Evolutionary conservation across 352 stramenopile species (phyloP).

Genomic region (Globisporangium uncinulatum): DNA sequence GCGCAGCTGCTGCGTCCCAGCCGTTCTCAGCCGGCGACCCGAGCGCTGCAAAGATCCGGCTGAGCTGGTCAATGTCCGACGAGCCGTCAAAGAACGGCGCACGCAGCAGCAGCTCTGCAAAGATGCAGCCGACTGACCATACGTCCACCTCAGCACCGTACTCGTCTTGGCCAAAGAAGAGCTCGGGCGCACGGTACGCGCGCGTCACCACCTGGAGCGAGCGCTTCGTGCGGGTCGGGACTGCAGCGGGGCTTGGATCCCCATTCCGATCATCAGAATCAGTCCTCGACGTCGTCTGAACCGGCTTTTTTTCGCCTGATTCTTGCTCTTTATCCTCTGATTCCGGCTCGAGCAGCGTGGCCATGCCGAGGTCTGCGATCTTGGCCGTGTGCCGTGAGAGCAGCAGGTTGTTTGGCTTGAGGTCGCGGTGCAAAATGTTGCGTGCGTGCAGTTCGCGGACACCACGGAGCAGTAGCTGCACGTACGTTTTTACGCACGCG

Average conservation of each 20-base stretch:
- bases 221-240: no score
- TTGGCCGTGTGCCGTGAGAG: constrained; percentile 81
- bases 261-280: no score
- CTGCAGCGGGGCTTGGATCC: no score
- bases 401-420: constrained; percentile 98
- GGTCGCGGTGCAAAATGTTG: constrained; percentile 94
- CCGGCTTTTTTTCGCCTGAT: no score
- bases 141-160: constrained; percentile 97
- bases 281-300: no score
- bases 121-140: constrained; percentile 96
- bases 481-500: constrained; percentile 29
- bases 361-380: constrained; percentile 85
- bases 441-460: constrained; percentile 89
- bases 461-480: constrained; percentile 89
- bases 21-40: constrained; percentile 86
- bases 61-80: constrained; percentile 94
- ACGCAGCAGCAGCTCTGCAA: constrained; percentile 93
- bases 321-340: no score
- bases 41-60: constrained; percentile 95
- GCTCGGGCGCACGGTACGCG: constrained; percentile 92
- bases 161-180: constrained; percentile 86
- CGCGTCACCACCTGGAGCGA: constrained; percentile 76
- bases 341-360: constrained; percentile 72
- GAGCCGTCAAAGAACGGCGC: constrained; percentile 91
- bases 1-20: constrained; percentile 79